phyloP scores from a whole-genome alignment of 495 filamentous ascomycete genomes.

The Bombardia bombarda region DNA sequence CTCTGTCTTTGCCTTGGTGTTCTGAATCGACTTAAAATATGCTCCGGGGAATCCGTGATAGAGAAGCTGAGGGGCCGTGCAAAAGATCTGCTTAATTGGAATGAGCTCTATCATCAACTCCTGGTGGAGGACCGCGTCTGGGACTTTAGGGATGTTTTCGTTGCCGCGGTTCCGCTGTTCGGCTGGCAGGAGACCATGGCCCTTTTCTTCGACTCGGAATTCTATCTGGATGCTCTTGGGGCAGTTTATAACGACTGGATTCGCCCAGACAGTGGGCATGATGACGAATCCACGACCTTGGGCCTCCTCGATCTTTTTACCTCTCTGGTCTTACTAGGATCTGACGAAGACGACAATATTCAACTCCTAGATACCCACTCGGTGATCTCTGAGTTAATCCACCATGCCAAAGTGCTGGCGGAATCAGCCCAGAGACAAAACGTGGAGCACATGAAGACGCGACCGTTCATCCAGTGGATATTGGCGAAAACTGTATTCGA shows the following conservation, averaged over 20 bases:
- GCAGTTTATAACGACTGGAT: constrained; percentile 11
- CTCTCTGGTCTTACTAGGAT: constrained; percentile 8
- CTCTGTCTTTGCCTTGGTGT: constrained; percentile 5
- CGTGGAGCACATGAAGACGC: constrained; percentile 8
- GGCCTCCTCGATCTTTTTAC: constrained; percentile 17
- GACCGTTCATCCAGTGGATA: constrained; percentile 17
- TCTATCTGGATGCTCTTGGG: not conserved
- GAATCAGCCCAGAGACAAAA: constrained; percentile 4
- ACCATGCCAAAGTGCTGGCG: constrained; percentile 3
- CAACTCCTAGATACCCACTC: not conserved
- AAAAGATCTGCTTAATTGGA: constrained; percentile 2
- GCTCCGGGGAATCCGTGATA: not conserved
- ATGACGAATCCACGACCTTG: constrained; percentile 10
- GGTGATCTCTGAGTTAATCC: constrained; percentile 2
- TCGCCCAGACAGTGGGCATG: not conserved
- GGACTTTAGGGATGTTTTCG: constrained; percentile 15
- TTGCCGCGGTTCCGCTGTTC: constrained; percentile 4
- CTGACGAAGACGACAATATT: not conserved
- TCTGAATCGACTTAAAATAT: not conserved
- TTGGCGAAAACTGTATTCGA: constrained; percentile 10
- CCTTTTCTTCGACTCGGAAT: constrained; percentile 1
- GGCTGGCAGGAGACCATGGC: constrained; percentile 3
- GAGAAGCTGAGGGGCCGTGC: not conserved
- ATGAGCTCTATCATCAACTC: constrained; percentile 8
- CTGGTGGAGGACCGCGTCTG: constrained; percentile 9